Percentiles rank a stretch among this genome's conserved stretches.
Evolutionary conservation across 495 filamentous ascomycete genomes (phyloP).

Genomic region (Friedmanniomyces endolithicus): DNA sequence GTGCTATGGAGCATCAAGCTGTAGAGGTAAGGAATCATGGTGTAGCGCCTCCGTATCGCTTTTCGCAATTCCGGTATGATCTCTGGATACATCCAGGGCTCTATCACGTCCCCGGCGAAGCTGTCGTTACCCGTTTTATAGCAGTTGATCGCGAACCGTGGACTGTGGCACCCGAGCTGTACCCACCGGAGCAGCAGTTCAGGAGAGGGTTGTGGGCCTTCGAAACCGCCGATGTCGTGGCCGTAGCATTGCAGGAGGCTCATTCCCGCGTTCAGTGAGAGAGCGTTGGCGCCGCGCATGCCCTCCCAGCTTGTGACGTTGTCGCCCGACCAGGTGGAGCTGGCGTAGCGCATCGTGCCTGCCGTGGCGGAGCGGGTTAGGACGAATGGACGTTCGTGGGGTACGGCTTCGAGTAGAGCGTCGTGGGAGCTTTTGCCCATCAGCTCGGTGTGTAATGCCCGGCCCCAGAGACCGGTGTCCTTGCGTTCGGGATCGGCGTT

Average conservation of each 20-base stretch:
- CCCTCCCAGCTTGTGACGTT: conserved; percentile 37
- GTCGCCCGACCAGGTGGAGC: conserved; percentile 48
- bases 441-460: conserved; percentile 51
- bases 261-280: conserved; percentile 55
- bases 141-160: conserved; percentile 62
- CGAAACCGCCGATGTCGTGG: conserved; percentile 62
- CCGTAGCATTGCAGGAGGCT: conserved; percentile 52
- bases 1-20: conserved; percentile 48
- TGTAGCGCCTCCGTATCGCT: conserved; percentile 55
- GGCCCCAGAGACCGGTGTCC: conserved; percentile 50
- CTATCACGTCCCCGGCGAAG: conserved; percentile 53
- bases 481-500: conserved; percentile 7
- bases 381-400: conserved; percentile 47
- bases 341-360: conserved; percentile 53
- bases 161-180: conserved; percentile 54
- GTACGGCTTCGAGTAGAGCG: conserved; percentile 42
- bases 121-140: conserved; percentile 57
- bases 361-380: conserved; percentile 56
- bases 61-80: conserved; percentile 46
- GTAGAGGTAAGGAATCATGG: conserved; percentile 57
- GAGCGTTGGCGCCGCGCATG: conserved; percentile 54
- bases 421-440: conserved; percentile 55
- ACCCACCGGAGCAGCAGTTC: conserved; percentile 60
- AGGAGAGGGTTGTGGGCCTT: conserved; percentile 54
- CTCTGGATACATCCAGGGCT: conserved; percentile 61